phyloP scores from a whole-genome alignment of 2,329 filamentous ascomycete species.

The Pseudogymnoascus sp. region DNA sequence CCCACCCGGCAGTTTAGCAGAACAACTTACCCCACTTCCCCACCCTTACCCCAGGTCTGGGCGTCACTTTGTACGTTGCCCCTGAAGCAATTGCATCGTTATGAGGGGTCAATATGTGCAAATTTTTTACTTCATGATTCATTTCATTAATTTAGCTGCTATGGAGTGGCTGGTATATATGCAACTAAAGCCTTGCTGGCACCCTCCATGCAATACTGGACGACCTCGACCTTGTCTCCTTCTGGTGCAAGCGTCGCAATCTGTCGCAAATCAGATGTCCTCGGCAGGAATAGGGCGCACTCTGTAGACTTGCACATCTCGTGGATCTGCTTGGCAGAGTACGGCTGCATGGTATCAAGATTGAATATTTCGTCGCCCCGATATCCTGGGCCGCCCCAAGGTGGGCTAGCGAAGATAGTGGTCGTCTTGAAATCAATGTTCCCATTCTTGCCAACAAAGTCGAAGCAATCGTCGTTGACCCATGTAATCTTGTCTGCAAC shows the following conservation, averaged over 20 bases:
- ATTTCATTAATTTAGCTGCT: conserved; percentile 2
- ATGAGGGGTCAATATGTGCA: neutral
- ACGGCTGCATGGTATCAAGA: conserved; percentile 79
- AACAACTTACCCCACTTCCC: neutral
- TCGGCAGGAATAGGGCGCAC: conserved; percentile 73
- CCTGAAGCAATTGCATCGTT: neutral
- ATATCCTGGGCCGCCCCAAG: conserved; percentile 67
- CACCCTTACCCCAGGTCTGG: neutral
- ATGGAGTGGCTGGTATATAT: conserved; percentile 41
- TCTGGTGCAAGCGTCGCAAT: conserved; percentile 52
- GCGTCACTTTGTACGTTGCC: neutral
- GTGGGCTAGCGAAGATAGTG: conserved; percentile 61
- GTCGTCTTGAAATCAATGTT: conserved; percentile 33
- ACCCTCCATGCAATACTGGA: conserved; percentile 87
- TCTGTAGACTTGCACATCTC: conserved; percentile 52
- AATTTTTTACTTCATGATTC: neutral
- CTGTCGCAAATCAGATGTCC: conserved; percentile 76
- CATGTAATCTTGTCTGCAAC: conserved; percentile 73
- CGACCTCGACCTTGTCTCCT: conserved; percentile 56
- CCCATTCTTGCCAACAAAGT: conserved; percentile 42
- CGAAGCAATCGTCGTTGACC: conserved; percentile 81
- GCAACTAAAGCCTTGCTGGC: conserved; percentile 77
- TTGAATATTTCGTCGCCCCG: conserved; percentile 67
- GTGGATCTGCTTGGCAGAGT: conserved; percentile 60
- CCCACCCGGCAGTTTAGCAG: neutral